Base-by-base conservation (phyloP, 352 stramenopile species). In the Elongisporangium senticosum region DNA sequence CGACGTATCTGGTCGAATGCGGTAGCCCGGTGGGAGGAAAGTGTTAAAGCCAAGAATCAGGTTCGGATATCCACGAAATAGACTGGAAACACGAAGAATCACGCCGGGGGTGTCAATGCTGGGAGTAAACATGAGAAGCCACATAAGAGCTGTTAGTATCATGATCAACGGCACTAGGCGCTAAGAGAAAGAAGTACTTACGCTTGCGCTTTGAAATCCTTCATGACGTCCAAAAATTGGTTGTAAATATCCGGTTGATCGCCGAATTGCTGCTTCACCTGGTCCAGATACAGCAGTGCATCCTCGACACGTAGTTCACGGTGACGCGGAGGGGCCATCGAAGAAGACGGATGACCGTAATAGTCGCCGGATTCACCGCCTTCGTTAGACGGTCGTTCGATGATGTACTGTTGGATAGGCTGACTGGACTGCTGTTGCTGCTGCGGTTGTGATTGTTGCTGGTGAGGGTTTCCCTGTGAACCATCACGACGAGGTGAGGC, bases 151-250 rank as follows among this genome's bases (percentile, higher is more conserved):
- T 26, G 11, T 21, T 4, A 53, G 40, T 17, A 0, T 51, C 20
- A 68, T 57, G 5, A 6, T 59, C n/a, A 59, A 17, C 19, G 1
- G 7, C 17, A 55, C 50, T 66, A 19, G 37, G 53, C 3, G 51
- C 52, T 20, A 49, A 22, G 48, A 40, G 14, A 0, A 4, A 47
- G 20, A 0, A 33, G 17, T 43, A 64, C 72, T 54, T 69, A 82
- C 48, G 87, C 89, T 70, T 99, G 96, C 3, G 96, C 97, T 68
- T 99, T 99, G 72, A 99, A 99, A 48, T 98, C 98, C 84, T 99
- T 99, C 98, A 99, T 99, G 59, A 99, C 98, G 69, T 99, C 97
- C 50, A 99, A 73, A 65, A 99, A 99, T 72, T 99, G 96, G 80
- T 99, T 99, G 90, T 99, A 99, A 47, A 99, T 99, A 63, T 99